phyloP scores from a whole-genome alignment of 2,329 filamentous ascomycete genomes.

The Trichothecium roseum region DNA sequence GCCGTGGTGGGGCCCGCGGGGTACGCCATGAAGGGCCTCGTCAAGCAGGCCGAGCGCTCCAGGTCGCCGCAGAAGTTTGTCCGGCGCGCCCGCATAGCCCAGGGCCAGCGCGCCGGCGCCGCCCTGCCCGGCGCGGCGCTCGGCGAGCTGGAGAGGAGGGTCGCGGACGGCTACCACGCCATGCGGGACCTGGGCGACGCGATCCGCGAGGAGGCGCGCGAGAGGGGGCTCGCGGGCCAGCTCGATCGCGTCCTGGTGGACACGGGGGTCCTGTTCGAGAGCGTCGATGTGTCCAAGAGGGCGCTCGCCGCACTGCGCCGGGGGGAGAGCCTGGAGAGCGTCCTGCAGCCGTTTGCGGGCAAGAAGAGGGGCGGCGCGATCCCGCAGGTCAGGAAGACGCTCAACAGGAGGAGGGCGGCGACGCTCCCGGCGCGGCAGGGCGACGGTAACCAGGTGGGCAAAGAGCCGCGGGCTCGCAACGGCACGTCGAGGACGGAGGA shows the following conservation, averaged over 20 bases:
- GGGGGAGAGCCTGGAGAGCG: conserved; percentile 25
- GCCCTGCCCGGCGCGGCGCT: conserved; percentile 22
- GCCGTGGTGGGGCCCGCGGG: conserved; percentile 50
- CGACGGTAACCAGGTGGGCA: too few species aligned
- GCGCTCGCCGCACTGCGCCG: conserved; percentile 32
- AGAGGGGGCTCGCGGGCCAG: conserved; percentile 27
- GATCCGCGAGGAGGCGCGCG: conserved; percentile 17
- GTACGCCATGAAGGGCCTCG: conserved; percentile 53
- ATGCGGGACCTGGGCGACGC: conserved; percentile 19
- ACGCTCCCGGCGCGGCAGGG: too few species aligned
- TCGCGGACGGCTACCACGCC: conserved; percentile 20
- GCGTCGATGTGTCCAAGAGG: conserved; percentile 32
- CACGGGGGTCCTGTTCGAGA: conserved; percentile 31
- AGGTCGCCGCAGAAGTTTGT: conserved; percentile 43
- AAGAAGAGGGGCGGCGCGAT: too few species aligned
- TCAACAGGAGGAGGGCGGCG: too few species aligned
- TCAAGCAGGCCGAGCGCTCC: conserved; percentile 46
- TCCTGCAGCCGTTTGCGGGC: conserved; percentile 4
- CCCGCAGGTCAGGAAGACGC: too few species aligned
- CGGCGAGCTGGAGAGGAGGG: conserved; percentile 13
- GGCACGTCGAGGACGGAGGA: too few species aligned
- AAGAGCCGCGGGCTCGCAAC: too few species aligned
- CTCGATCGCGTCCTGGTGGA: conserved; percentile 18
- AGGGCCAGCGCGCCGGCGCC: conserved; percentile 39
- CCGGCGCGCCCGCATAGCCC: conserved; percentile 45